phyloP scores from a whole-genome alignment of 2,329 filamentous ascomycete species.

The Trichoderma koningiopsis region DNA sequence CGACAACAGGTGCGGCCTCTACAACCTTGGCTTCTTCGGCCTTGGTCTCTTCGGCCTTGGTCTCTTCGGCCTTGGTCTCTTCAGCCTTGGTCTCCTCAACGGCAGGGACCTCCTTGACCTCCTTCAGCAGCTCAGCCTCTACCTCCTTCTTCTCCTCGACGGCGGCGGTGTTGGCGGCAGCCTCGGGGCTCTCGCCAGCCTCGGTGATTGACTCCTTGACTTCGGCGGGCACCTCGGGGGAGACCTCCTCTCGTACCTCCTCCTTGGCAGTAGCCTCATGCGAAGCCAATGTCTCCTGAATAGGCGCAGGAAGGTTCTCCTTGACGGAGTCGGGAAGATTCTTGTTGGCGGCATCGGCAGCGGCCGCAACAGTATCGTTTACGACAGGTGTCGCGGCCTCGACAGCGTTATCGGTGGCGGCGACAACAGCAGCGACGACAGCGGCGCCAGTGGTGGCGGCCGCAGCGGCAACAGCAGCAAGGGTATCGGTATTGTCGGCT shows the following conservation, averaged over 20 bases:
- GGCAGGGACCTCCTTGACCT: slow-evolving; percentile 53
- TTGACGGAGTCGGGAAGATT: slow-evolving; percentile 58
- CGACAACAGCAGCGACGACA: slow-evolving; percentile 36
- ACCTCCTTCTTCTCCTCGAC: slow-evolving; percentile 75
- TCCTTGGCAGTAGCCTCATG: slow-evolving; percentile 42
- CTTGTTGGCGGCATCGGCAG: slow-evolving; percentile 46
- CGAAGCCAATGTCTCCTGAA: slow-evolving; percentile 51
- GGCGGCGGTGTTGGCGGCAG: slow-evolving; percentile 66
- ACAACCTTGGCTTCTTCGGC: slow-evolving; percentile 20
- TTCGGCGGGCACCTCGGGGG: slow-evolving; percentile 55
- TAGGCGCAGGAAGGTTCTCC: slow-evolving; percentile 51
- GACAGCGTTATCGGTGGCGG: slow-evolving; percentile 40
- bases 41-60: slow-evolving; percentile 22
- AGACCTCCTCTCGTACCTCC: slow-evolving; percentile 47
- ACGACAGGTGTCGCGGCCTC: slow-evolving; percentile 45
- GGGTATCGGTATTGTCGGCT: slow-evolving; percentile 43
- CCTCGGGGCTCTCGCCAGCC: slow-evolving; percentile 68
- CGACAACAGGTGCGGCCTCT: neutral
- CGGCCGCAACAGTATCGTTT: slow-evolving; percentile 39
- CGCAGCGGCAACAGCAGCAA: slow-evolving; percentile 39
- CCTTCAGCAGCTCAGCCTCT: slow-evolving; percentile 72
- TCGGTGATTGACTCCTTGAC: slow-evolving; percentile 61
- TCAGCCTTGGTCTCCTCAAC: slow-evolving; percentile 36
- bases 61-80: neutral
- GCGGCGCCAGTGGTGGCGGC: slow-evolving; percentile 36